A percentile compares a stretch with the other conserved stretches of the same genome.
phyloP scores from a whole-genome alignment of 1,139 yeast genomes.

The Saccharomyces hybrid region DNA sequence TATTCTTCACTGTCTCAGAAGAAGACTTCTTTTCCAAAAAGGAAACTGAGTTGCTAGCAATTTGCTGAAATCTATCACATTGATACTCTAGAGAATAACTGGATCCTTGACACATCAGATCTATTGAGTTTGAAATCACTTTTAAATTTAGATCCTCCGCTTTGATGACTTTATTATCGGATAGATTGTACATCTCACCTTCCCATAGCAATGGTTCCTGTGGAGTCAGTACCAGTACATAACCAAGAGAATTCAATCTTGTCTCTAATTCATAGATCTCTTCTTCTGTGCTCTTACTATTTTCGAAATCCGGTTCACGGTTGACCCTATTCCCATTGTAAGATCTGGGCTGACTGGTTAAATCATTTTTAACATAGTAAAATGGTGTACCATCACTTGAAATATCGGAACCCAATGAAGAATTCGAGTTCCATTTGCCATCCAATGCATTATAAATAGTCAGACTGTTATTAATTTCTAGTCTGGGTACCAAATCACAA shows the following conservation, averaged over 20 bases:
- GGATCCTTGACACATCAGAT: slow-evolving; percentile 63
- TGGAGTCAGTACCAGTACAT: slow-evolving; percentile 69
- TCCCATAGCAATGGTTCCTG: slow-evolving; percentile 88
- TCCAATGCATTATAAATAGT: slow-evolving; percentile 25
- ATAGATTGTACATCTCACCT: slow-evolving; percentile 59
- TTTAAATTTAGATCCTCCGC: slow-evolving; percentile 30
- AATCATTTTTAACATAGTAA: slow-evolving; percentile 19
- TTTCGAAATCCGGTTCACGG: slow-evolving; percentile 10
- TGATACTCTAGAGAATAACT: slow-evolving; percentile 40
- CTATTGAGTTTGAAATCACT: slow-evolving; percentile 60
- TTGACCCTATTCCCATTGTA: slow-evolving; percentile 6
- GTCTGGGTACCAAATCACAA: slow-evolving; percentile 30
- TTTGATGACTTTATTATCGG: slow-evolving; percentile 21
- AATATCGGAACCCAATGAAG: slow-evolving; percentile 18
- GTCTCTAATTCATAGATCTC: slow-evolving; percentile 24
- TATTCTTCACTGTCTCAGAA: slow-evolving; percentile 64
- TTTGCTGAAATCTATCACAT: slow-evolving; percentile 41
- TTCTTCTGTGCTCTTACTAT: slow-evolving; percentile 33
- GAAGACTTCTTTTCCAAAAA: slow-evolving; percentile 61
- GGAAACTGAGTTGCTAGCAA: slow-evolving; percentile 47
- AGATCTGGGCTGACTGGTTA: slow-evolving; percentile 3
- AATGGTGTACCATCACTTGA: slow-evolving; percentile 22
- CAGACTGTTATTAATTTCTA: slow-evolving; percentile 29
- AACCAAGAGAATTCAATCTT: slow-evolving; percentile 38
- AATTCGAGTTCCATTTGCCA: slow-evolving; percentile 19